Evolutionary conservation across 208 protist species (phyloP), one percentile per base, ranked within the genome.

Genomic region (Crithidia acanthocephali): DNA sequence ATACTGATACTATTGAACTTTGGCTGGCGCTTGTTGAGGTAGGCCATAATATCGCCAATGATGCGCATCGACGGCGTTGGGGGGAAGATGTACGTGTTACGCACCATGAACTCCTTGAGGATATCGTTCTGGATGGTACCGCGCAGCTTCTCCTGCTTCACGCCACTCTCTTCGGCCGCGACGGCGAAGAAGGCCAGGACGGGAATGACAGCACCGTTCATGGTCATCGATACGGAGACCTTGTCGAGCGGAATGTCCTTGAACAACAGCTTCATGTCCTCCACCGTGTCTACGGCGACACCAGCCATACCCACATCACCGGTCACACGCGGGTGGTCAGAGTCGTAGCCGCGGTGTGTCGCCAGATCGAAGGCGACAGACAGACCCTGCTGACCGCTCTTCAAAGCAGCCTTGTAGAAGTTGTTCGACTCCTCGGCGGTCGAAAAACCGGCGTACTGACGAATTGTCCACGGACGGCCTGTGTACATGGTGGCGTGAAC

Each of bases 121-220:
- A 99, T 99, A 75, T 99, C 98, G 74, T 99, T 99, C 80, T 99
- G 97, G 53, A 99, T 98, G 6, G 98, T 99, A 57, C 98, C 98
- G 0, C 86, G 61, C 13, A 99, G 83, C 73, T 98, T 79, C 37
- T 86, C 71, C 59, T 95, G 83, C 15, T 74, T 50, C 0, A 96
- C 97, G 44, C 97, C 98, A 53, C 90, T 91, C 71, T 98, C 97
- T 72, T 98, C 94, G 18, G 87, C 98, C 15, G 95, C 85, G 4
- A 98, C 97, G 18, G 98, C 88, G 68, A 98, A 99, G 89, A 99
- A 98, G 37, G 96, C 97, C 3, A 99, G 65, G 20, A 98, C 76
- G 23, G 98, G 98, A 35, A 99, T 77, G 1, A 99, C 98, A 5
- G 97, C 98, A 33, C 98, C 98, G 70, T 99, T 99, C 98, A 99